Evolutionary conservation across 2,329 filamentous ascomycete genomes (phyloP).

Genomic region (Calonectria pauciramosa): DNA sequence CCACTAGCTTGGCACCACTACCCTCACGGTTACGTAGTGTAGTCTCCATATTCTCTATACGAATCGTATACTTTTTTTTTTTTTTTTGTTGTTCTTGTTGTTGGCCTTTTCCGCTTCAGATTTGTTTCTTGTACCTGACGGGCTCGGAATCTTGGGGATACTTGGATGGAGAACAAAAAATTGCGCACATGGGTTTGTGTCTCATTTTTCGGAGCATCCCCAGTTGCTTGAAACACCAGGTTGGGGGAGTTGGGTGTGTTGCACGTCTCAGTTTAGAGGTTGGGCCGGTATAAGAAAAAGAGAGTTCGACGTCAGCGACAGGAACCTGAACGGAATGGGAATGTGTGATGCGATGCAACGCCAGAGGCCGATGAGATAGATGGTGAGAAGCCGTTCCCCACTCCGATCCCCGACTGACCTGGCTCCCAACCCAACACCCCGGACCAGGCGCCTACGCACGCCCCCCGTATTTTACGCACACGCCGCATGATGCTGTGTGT

Average conservation of each 20-base stretch:
- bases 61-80: not conserved
- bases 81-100: not conserved
- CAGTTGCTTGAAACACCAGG: not conserved
- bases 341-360: not conserved
- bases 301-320: slow-evolving; percentile 15
- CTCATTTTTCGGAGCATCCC: not conserved
- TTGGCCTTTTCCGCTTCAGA: not conserved
- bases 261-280: slow-evolving; percentile 19
- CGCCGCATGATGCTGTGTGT: slow-evolving; percentile 7
- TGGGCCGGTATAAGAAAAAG: not conserved
- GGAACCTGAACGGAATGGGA: slow-evolving; percentile 6
- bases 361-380: slow-evolving; percentile 21
- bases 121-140: not conserved
- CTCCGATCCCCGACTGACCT: slow-evolving; percentile 30
- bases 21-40: not conserved
- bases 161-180: not conserved
- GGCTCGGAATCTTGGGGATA: not conserved
- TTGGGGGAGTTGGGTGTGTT: not conserved
- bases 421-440: slow-evolving; percentile 42
- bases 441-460: slow-evolving; percentile 19
- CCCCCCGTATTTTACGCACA: slow-evolving; percentile 4
- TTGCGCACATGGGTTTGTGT: not conserved
- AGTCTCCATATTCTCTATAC: not conserved
- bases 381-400: slow-evolving; percentile 25
- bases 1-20: not conserved